A percentile compares a stretch with the other conserved stretches of the same genome.
These are phyloP conservation scores for Mucor indicus DNA, from an alignment of 371 early-diverging fungal species.

Conservation along the genomic window DNA sequence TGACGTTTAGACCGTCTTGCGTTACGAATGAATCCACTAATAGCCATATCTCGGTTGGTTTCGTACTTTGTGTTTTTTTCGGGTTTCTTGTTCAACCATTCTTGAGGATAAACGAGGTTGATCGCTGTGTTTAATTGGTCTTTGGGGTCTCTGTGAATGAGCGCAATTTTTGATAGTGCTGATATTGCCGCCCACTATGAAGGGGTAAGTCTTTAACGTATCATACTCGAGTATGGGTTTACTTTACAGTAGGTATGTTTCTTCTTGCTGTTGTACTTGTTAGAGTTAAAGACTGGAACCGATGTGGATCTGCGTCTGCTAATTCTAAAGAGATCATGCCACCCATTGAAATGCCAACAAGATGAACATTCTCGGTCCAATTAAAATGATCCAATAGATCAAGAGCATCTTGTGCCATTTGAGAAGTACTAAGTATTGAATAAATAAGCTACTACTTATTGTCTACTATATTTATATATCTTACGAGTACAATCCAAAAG, in stretches of 20 bases:
- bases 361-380: constrained; percentile 60
- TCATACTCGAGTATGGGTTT: neutral
- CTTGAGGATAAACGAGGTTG: constrained; percentile 33
- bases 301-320: constrained; percentile 28
- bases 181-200: constrained; percentile 33
- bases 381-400: constrained; percentile 61
- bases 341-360: constrained; percentile 79
- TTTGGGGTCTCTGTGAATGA: constrained; percentile 26
- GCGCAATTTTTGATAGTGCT: constrained; percentile 26
- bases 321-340: constrained; percentile 73
- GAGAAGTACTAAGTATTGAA: constrained; percentile 43
- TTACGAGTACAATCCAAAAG: constrained; percentile 29
- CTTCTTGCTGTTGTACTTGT: constrained; percentile 45
- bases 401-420: constrained; percentile 69
- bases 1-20: constrained; percentile 24
- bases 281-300: constrained; percentile 42
- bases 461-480: neutral
- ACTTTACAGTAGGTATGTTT: constrained; percentile 41
- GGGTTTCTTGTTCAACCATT: constrained; percentile 30
- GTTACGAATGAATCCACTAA: constrained; percentile 20
- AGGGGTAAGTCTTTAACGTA: neutral
- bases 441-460: neutral
- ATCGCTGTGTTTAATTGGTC: constrained; percentile 36
- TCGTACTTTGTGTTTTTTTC: constrained; percentile 2
- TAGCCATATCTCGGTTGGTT: constrained; percentile 34